Conservation (phyloP, 352 stramenopile genomes). For the Phytophthora meadii region DNA sequence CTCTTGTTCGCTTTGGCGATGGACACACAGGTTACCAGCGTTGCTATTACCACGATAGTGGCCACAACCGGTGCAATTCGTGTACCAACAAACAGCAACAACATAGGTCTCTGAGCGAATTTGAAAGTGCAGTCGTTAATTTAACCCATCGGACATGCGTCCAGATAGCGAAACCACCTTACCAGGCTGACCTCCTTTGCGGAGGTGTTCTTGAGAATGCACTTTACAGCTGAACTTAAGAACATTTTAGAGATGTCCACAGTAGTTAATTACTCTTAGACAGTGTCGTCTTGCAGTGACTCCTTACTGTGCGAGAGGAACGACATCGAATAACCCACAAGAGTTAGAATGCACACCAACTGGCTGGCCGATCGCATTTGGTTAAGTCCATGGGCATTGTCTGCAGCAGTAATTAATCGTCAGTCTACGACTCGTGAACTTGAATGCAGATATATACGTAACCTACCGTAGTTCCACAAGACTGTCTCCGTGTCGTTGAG, state of each 20-base stretch:
- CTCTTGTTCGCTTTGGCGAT: slow-evolving; percentile 43
- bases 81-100: slow-evolving; percentile 8
- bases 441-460: too few relatives aligned
- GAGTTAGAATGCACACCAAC: slow-evolving; percentile 40
- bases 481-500: slow-evolving; percentile 60
- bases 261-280: slow-evolving; percentile 3
- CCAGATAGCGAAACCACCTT: background rate
- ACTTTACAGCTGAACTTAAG: too few relatives aligned
- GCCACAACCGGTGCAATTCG: slow-evolving; percentile 41
- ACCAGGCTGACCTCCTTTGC: too few relatives aligned
- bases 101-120: background rate
- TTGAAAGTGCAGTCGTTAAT: too few relatives aligned
- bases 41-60: slow-evolving; percentile 30
- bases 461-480: slow-evolving; percentile 75
- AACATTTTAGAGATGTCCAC: background rate
- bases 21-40: slow-evolving; percentile 47
- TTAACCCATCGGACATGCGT: background rate
- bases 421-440: too few relatives aligned
- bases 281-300: slow-evolving; percentile 24
- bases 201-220: too few relatives aligned
- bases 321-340: slow-evolving; percentile 61
- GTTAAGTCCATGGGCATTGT: slow-evolving; percentile 40
- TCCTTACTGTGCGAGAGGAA: slow-evolving; percentile 56
- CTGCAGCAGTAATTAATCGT: slow-evolving; percentile 4
- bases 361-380: slow-evolving; percentile 62